Base-by-base conservation (phyloP, 192 early-diverging fungal genomes). In the Dissophora globulifera region DNA sequence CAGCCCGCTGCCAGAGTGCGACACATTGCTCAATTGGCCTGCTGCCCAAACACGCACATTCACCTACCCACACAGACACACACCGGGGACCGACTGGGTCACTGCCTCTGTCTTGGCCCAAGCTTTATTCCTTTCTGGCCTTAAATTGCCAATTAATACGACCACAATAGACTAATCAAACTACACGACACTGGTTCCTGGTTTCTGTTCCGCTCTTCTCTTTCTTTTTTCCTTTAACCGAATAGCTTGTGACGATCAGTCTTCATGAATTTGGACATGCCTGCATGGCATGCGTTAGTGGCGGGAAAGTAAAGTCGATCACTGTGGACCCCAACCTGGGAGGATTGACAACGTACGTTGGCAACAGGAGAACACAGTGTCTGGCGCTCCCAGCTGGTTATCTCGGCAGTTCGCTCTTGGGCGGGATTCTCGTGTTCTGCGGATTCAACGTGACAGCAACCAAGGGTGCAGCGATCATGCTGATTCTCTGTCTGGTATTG, bases 191-290 rank as follows among this genome's bases (percentile, higher is more conserved):
- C n/a, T n/a, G n/a, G n/a, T n/a, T n/a, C n/a, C n/a, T n/a, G n/a
- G n/a, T n/a, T n/a, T n/a, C n/a, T n/a, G n/a, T n/a, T n/a, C n/a
- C n/a, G n/a, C n/a, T n/a, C n/a, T n/a, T n/a, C n/a, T n/a, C n/a
- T n/a, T n/a, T n/a, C n/a, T n/a, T n/a, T n/a, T n/a, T n/a, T n/a
- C n/a, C n/a, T n/a, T 38, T 13, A 38, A 9, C 32, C 17, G 32
- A 19, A 12, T 74, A 93, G 91, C 82, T 96, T 30, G 83, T 95
- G 11, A 94, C 94, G 0, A 96, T 98, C 42, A 93, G 91, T 19
- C 76, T 99, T 42, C 97, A 99, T 69, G 97, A 99, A 79, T 97
- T 97, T 74, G 90, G 93, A 27, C 96, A 99, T 75, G 97, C 96
- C 2, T 83, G 85, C 27, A 94, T 94, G 20, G 94, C 93, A 0